A percentile compares a stretch with the other conserved stretches of the same genome.
phyloP scores from a whole-genome alignment of 1,284 basidiomycete genomes.

The Apiotrichum montevideense region DNA sequence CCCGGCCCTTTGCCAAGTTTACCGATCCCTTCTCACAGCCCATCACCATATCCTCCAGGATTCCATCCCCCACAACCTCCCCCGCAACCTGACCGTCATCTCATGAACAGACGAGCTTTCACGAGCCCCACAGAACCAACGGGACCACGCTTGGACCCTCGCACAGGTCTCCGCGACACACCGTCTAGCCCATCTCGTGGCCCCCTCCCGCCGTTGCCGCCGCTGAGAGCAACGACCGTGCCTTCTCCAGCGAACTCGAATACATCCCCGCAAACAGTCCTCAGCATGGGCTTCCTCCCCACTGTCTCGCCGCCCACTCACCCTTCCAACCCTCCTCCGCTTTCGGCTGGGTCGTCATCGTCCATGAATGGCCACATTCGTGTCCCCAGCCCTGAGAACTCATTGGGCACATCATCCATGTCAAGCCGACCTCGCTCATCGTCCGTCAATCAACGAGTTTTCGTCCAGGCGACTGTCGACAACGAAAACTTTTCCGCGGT shows the following conservation, averaged over 20 bases:
- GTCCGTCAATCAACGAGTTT: constrained; percentile 19
- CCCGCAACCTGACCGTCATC: constrained; percentile 40
- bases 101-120: constrained; percentile 25
- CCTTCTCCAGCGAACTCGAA: constrained; percentile 1
- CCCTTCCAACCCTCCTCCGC: not conserved
- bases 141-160: not conserved
- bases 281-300: not conserved
- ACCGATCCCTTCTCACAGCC: constrained; percentile 9
- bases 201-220: constrained; percentile 30
- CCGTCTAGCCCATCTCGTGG: constrained; percentile 28
- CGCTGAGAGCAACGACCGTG: constrained; percentile 10
- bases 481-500: constrained; percentile 72
- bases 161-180: constrained; percentile 2
- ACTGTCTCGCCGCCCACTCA: not conserved
- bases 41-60: constrained; percentile 7
- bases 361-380: constrained; percentile 8
- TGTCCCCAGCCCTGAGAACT: constrained; percentile 34
- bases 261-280: not conserved
- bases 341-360: constrained; percentile 1
- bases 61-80: constrained; percentile 33
- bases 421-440: constrained; percentile 16
- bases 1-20: constrained; percentile 19
- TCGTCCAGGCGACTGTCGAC: constrained; percentile 62
- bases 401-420: constrained; percentile 8
- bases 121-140: constrained; percentile 24